Base-by-base conservation (phyloP, 2,329 filamentous ascomycete species). In the Trichoderma koningiopsis region DNA sequence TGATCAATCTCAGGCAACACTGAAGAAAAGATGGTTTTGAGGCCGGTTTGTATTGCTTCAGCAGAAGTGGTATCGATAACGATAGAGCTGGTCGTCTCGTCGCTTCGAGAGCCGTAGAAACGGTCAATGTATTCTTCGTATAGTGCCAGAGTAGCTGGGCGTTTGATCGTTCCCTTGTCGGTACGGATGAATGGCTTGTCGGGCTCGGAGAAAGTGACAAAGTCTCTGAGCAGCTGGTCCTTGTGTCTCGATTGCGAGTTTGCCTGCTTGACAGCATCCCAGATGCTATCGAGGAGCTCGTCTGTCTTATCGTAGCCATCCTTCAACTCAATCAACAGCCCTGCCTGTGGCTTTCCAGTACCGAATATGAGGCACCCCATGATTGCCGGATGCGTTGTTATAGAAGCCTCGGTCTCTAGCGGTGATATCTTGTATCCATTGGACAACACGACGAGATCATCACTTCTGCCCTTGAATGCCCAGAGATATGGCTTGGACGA, bases 91-190 rank as follows among this genome's bases (percentile, higher is more conserved):
- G 22, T 40, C 27, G 11, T 43, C 58, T 61, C 58, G 6, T 61
- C 58, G 7, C 43, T 61, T 7, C 58, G 58, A 4, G 58, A 61
- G 37, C 58, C 35, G 71, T 86, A 87, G 5, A 86, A 75, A 0
- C 77, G 76, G 5, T 85, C 81, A 52, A 87, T 86, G 68, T 85
- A 84, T 1, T 79, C 72, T 2, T 74, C 74, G 60, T 85, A 87
- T 1, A 81, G 74, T 2, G 74, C 70, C 8, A 80, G 68, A 1
- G 83, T 83, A 0, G 78, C 76, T 0, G 76, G 76, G 4, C 83
- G 79, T 73, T 83, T 81, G 4, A 84, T 77, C 0, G 79, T 83
- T 0, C 82, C 81, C 72, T 87, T 86, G 16, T 81, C 79, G 0
- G 84, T 83, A 19, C 76, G 78, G 4, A 79, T 72, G 60, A 86